Evolutionary conservation across 257 asterid genomes (phyloP).

Genomic region (Solanum chiquidenum): DNA sequence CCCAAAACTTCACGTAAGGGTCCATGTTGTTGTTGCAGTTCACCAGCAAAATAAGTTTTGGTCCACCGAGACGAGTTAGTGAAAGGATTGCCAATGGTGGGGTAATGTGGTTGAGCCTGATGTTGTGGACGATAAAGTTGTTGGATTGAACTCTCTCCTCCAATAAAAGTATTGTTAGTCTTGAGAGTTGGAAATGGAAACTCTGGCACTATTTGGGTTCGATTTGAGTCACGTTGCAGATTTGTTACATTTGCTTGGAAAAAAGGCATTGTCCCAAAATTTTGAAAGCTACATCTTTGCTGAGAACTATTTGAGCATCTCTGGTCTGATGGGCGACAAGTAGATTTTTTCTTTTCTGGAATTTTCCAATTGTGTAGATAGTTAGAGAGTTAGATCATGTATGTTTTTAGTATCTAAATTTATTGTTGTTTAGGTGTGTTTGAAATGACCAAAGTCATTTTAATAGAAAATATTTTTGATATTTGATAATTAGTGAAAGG

Average conservation of each 20-base stretch:
- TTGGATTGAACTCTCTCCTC: not conserved
- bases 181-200: not conserved
- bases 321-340: not conserved
- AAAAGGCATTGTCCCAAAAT: not conserved
- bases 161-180: not conserved
- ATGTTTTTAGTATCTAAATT: too few species aligned
- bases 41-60: not conserved
- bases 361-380: too few species aligned
- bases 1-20: not conserved
- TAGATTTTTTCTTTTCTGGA: not conserved
- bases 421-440: not conserved
- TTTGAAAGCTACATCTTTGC: not conserved
- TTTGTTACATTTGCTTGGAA: not conserved
- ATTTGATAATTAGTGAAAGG: not conserved
- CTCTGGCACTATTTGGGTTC: not conserved
- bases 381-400: not conserved
- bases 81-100: not conserved
- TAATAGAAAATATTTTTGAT: too few species aligned
- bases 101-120: not conserved
- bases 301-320: not conserved
- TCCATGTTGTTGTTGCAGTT: not conserved
- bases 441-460: not conserved
- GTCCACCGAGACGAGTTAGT: not conserved
- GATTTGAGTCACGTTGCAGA: not conserved
- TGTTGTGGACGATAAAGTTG: not conserved